Evolutionary conservation across 768 basidiomycete genomes (phyloP), one percentile per base, ranked within the genome.

Genomic region (Xerocomellus amylosporus): DNA sequence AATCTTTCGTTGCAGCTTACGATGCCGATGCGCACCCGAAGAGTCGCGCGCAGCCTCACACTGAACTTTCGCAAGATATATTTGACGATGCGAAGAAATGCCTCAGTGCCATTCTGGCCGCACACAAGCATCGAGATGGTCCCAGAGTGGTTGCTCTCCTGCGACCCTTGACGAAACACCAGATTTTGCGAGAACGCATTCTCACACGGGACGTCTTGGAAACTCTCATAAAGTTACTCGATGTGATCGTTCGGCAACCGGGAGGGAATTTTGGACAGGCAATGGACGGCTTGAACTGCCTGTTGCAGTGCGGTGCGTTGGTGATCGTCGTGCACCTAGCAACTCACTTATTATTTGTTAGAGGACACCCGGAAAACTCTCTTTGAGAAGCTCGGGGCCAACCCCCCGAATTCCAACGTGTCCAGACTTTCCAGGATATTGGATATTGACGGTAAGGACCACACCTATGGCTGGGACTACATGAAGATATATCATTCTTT

Each of bases 111-210:
- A 60, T 66, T 28, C 20, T 68, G 7, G 28, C n/a, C 7, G 12
- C 5, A 12, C 63, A 46, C 33, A 55, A 49, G 12, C 65, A 66
- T 34, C 55, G 56, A 14, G 58, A 68, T 30, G 51, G 54, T 26
- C 51, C 56, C 8, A 58, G 63, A 49, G 66, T 63, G 4, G 46
- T 67, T 5, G 56, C 65, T 26, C 63, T 66, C n/a, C 31, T 66
- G 26, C 48, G 58, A 42, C 60, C 60, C n/a, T 37, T 66, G 34
- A 56, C 65, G 19, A 60, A 46, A 33, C 63, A 66, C 44, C 4
- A 28, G 45, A 17, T 34, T 26, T 36, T 66, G 10, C 60, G 53
- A 41, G 6, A 56, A 24, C 41, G 14, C 26, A 54, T 66, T 38
- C 63, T 66, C 31, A 58, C 60, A 3, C 1, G 19, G 0, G 56